Conservation (phyloP, 768 basidiomycete species). For the Hysterangium stoloniferum region DNA sequence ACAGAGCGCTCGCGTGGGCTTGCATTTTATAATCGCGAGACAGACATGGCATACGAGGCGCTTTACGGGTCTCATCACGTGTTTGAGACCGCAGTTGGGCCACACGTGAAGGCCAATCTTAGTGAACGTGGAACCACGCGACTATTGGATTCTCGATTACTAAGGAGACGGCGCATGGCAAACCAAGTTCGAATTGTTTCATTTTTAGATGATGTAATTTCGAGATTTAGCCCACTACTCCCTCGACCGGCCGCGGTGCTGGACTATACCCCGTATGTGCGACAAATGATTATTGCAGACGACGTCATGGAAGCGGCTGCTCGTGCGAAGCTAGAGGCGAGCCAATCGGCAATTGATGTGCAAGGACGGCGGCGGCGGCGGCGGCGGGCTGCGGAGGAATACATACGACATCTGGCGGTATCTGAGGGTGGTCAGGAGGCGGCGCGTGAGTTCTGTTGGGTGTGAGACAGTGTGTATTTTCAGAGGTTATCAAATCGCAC, state of each 20-base stretch:
- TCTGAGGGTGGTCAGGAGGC: conserved; percentile 28
- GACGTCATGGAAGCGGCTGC: conserved; percentile 37
- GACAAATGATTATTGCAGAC: conserved; percentile 58
- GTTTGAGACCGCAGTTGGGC: conserved; percentile 19
- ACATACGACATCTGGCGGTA: conserved; percentile 37
- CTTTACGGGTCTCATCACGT: conserved; percentile 41
- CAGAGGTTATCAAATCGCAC: not conserved
- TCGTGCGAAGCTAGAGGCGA: conserved; percentile 14
- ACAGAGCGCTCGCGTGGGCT: conserved; percentile 6
- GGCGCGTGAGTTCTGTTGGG: conserved; percentile 19
- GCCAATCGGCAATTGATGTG: conserved; percentile 19
- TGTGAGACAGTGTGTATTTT: not conserved
- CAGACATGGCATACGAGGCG: conserved; percentile 40
- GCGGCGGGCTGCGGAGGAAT: conserved; percentile 43
- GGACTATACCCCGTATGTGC: conserved; percentile 66
- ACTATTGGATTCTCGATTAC: conserved; percentile 22
- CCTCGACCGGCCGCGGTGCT: conserved; percentile 42
- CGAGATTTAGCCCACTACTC: conserved; percentile 33
- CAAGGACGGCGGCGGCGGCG: conserved; percentile 41
- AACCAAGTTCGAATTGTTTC: conserved; percentile 36
- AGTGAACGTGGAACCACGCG: conserved; percentile 13
- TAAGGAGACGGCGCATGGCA: conserved; percentile 36
- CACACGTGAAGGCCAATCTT: conserved; percentile 18
- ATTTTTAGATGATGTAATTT: conserved; percentile 43
- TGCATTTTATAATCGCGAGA: conserved; percentile 37